Percentiles rank a stretch among this genome's conserved stretches.
These are phyloP conservation scores for Licmophora abbreviata DNA, from an alignment of 108 stramenopile genomes.

Conservation along the genomic window DNA sequence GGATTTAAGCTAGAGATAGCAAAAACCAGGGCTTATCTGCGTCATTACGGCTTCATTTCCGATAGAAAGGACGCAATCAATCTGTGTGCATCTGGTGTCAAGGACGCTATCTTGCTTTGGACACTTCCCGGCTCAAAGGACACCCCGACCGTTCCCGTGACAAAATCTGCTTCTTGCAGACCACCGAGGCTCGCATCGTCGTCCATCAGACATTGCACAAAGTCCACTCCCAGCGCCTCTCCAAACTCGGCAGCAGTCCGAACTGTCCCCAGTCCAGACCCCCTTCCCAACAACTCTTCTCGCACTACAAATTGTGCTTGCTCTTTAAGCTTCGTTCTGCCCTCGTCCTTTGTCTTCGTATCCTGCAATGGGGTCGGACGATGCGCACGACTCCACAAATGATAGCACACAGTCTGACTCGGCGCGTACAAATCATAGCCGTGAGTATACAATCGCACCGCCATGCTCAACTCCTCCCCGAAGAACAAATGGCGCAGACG, in stretches of 20 bases:
- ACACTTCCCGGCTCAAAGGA: conserved; percentile 1
- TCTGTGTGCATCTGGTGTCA: too few relatives aligned
- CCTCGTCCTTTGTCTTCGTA: conserved; percentile 9
- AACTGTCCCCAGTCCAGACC: conserved; percentile 23
- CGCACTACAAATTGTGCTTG: neutral
- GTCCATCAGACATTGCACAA: conserved; percentile 11
- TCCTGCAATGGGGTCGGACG: conserved; percentile 26
- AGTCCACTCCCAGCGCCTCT: conserved; percentile 35
- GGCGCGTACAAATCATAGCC: conserved; percentile 80
- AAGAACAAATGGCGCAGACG: conserved; percentile 71
- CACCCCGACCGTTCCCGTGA: neutral
- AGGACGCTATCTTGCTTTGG: conserved; percentile 4
- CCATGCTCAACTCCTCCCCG: conserved; percentile 85
- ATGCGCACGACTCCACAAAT: conserved; percentile 63
- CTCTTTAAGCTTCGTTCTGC: neutral
- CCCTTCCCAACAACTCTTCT: neutral
- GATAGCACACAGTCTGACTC: conserved; percentile 61
- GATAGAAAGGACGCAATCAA: too few relatives aligned
- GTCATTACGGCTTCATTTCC: too few relatives aligned
- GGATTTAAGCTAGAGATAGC: too few relatives aligned
- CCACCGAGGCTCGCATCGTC: conserved; percentile 8
- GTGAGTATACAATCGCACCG: conserved; percentile 67
- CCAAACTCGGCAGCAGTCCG: conserved; percentile 37
- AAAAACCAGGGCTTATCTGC: too few relatives aligned
- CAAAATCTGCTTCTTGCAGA: conserved; percentile 11